Evolutionary conservation across 2,329 filamentous ascomycete species (phyloP), one percentile per base, ranked within the genome.

Genomic region (Microthyrium microscopicum): DNA sequence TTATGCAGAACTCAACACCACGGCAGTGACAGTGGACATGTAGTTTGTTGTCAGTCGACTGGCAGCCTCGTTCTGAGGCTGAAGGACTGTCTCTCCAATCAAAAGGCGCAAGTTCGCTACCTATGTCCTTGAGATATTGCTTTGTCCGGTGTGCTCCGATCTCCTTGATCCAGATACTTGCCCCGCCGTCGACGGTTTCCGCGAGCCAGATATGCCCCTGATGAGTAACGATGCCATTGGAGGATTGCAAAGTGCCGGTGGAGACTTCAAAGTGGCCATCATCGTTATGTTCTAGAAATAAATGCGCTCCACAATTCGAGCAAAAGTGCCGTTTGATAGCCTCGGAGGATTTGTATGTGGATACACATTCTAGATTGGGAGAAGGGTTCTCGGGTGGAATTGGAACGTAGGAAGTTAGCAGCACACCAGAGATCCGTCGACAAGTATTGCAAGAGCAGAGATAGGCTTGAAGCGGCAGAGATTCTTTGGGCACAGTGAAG

Each of bases 1-100:
- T 65, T 44, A 80, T 61, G 43, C 55, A 58, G 46, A 78, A 69
- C 9, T 58, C 47, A 9, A 78, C 58, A 2, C 57, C 62, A 4
- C 57, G 54, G 47, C 73, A 78, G 42, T 66, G 61, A 42, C 68
- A 73, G 40, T 52, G 50, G 4, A 57, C 66, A 29, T 20, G 15
- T 18, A 4, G 12, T 4, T 41, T 20, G 4, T 37, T n/a, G 21
- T 15, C 12, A 12, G 15, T 6, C 7, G 18, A n/a, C n/a, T 20
- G 13, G 16, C 6, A 6, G 13, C 17, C 4, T 34, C 12, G n/a
- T n/a, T n/a, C n/a, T 5, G 28, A 26, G 3, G 7, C 17, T 6
- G 3, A 16, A 12, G 34, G n/a, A 4, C 22, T 20, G n/a, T n/a
- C 18, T 20, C 26, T 34, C 47, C 47, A 47, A 34, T 41, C 37